These are phyloP conservation scores for Keithomyces neogunnii DNA, from an alignment of 2,329 filamentous ascomycete species.

Conservation along the genomic window DNA sequence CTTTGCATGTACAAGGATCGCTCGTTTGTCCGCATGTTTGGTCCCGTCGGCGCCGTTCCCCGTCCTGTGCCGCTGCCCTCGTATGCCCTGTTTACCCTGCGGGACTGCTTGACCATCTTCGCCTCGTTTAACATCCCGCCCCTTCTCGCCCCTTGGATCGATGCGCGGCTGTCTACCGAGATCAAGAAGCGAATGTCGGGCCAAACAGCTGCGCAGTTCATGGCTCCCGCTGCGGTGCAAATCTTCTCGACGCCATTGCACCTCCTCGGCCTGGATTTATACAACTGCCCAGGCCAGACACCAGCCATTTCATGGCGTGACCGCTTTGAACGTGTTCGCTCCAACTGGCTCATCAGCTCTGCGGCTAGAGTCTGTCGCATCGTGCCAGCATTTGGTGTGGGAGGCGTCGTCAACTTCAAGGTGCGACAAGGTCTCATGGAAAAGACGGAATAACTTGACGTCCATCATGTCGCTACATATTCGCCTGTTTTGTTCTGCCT, in stretches of 20 bases:
- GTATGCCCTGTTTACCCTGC: conserved; percentile 69
- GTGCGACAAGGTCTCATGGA: conserved; percentile 61
- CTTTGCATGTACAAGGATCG: conserved; percentile 87
- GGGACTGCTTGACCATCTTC: conserved; percentile 85
- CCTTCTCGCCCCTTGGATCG: conserved; percentile 62
- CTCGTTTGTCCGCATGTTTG: conserved; percentile 76
- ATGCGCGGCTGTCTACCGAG: conserved; percentile 42
- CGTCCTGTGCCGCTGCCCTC: conserved; percentile 58
- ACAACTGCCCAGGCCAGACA: conserved; percentile 54
- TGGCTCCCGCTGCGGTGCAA: conserved; percentile 72
- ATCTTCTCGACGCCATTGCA: conserved; percentile 76
- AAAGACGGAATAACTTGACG: conserved; percentile 32
- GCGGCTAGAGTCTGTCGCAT: conserved; percentile 75
- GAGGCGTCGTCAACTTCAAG: conserved; percentile 75
- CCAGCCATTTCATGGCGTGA: conserved; percentile 37
- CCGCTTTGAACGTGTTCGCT: conserved; percentile 57
- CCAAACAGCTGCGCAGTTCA: conserved; percentile 66
- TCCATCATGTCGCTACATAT: background rate
- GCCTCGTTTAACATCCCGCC: conserved; percentile 86
- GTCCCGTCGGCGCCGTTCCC: conserved; percentile 43
- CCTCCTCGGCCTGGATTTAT: conserved; percentile 75
- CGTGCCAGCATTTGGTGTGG: conserved; percentile 80
- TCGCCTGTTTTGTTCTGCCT: background rate
- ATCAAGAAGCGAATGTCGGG: conserved; percentile 36
- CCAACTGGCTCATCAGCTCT: conserved; percentile 69